Evolutionary conservation across 768 basidiomycete species (phyloP), one percentile per base, ranked within the genome.

Genomic region (Mycena capillaripes): DNA sequence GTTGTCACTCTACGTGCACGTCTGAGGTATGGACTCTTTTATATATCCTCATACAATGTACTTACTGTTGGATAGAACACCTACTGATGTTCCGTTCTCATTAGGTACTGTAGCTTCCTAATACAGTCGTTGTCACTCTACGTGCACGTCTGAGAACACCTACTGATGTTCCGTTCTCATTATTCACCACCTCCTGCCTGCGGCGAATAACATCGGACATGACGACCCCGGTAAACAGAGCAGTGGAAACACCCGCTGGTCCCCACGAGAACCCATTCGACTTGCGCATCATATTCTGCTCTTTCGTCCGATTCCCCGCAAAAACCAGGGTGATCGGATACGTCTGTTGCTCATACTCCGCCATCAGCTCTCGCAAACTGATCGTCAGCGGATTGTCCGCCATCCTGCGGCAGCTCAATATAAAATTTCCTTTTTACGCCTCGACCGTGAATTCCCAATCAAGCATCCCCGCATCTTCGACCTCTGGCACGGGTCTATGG

Each of bases 231-330:
- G 90, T 90, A 78, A 88, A 91, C 1, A 91, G 81, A 0, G 89
- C 89, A 0, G 89, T 91, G 21, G 84, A 86, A 21, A 87, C 80
- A 53, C 84, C 88, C 3, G 80, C 88, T 5, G 87, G 82, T 10
- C 89, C 89, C 89, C 89, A 90, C 23, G 78, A 82, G 74, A 90
- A 90, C 0, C 90, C 90, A 1, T 90, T 83, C 10, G 86, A 84
- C 77, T 91, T 88, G 19, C 82, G 83, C 34, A 91, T 85, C 55
- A 89, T 80, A 74, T 92, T 92, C 76, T 92, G 91, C 75, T 92
- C 91, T 76, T 91, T 92, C 30, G 91, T 81, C 2, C 91, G 80
- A 77, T 92, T 92, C 2, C 91, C 91, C 2, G 91, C 91, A 71
- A 91, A 92, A 4, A 89, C 88, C 16, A 92, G 77, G 0, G 91